Base-by-base conservation (phyloP, 768 basidiomycete species). In the Rubroboletus pulcherrimus region DNA sequence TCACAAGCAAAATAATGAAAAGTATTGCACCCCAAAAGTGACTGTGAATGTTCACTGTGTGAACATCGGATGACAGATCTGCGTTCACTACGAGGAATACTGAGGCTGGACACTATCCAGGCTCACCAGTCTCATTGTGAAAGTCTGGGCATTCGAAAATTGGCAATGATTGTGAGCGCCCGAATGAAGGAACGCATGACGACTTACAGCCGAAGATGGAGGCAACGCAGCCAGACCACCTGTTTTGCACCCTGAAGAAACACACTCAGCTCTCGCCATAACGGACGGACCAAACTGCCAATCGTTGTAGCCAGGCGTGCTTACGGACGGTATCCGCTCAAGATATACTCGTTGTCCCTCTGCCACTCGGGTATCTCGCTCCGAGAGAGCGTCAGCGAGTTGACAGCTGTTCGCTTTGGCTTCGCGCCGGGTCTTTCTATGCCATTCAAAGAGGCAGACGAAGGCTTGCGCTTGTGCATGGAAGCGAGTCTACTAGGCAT, bases 41-140 rank as follows among this genome's bases (percentile, higher is more conserved):
- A 56, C 80, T 87, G 71, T 92, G 88, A 44, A 94, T 91, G 72
- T 95, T 95, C 53, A 94, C 91, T 90, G 50, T 44, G 43, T 34
- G 63, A 57, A 56, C 48, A 56, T 63, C 35, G 49, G 48, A 61
- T 29, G 54, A 30, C 39, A 33, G 40, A 46, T 52, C 45, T 55
- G 12, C 43, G 31, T 56, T 44, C 31, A 50, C 31, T 37, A 37
- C 39, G 42, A 51, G 29, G 33, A n/a, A 47, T 24, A n/a, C 52
- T 38, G 49, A 43, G 19, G 24, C 37, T 47, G 38, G 53, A 43
- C 47, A 41, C 54, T 17, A 39, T 35, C 39, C 26, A 34, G 29
- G 50, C 64, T 71, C 54, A 86, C 89, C 78, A 54, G 87, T 88
- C 72, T 90, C 89, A 62, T 91, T 91, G 69, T 91, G 89, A 54